Evolutionary conservation across 75 land plant genomes (phyloP).

Genomic region (Picea glauca): DNA sequence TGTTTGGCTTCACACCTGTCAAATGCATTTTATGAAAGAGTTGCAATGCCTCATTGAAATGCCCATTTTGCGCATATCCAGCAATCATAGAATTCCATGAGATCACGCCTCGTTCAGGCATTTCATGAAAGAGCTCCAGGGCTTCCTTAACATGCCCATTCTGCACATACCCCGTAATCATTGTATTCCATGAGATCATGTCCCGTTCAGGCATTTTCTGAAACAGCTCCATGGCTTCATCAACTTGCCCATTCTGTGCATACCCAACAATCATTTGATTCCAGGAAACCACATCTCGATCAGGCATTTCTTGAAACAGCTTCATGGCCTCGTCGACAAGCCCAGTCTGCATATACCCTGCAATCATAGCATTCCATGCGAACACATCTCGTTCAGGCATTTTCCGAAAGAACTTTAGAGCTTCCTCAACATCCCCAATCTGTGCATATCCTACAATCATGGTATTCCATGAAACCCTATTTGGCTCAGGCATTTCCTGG

Average conservation of each 20-base stretch:
- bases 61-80: conserved; percentile 5
- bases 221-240: conserved; percentile 11
- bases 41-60: conserved; percentile 1
- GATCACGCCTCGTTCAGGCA: conserved; percentile 7
- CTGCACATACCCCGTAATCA: conserved; percentile 27
- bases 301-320: conserved; percentile 17
- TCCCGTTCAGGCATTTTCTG: conserved; percentile 24
- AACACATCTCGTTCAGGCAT: neutral
- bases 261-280: conserved; percentile 14
- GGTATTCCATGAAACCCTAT: conserved; percentile 6
- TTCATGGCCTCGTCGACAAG: neutral
- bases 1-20: conserved; percentile 11
- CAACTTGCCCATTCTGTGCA: conserved; percentile 9
- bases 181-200: conserved; percentile 27
- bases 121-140: conserved; percentile 4
- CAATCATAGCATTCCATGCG: conserved; percentile 8
- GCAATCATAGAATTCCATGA: conserved; percentile 11
- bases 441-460: conserved; percentile 18
- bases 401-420: conserved; percentile 4
- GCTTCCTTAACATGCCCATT: conserved; percentile 10
- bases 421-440: conserved; percentile 15
- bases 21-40: neutral
- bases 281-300: conserved; percentile 19
- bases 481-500: conserved; percentile 8
- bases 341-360: conserved; percentile 20